Conservation (phyloP, 495 filamentous ascomycete genomes). For the Wilcoxina mikolae region DNA sequence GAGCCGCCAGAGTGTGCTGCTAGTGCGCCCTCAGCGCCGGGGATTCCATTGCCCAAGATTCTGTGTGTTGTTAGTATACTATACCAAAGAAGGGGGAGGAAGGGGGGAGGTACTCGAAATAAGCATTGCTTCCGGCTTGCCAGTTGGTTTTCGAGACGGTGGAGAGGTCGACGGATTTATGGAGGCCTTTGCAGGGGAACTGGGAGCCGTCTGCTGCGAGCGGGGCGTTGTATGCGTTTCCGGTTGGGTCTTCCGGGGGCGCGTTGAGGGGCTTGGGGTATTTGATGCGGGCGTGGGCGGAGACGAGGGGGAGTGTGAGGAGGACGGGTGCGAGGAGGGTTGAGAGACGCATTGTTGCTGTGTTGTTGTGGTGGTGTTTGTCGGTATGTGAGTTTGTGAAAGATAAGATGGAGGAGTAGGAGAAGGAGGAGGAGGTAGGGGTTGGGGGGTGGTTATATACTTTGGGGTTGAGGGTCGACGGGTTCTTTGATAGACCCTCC, state of each 20-base stretch:
- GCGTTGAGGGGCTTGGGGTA: constrained; percentile 15
- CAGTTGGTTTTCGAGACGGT: constrained; percentile 32
- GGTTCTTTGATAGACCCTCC: no score
- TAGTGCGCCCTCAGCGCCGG: constrained; percentile 22
- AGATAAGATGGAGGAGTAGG: no score
- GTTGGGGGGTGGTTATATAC: no score
- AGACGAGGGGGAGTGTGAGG: constrained; percentile 6
- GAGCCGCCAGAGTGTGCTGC: constrained; percentile 35
- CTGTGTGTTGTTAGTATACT: constrained; percentile 28
- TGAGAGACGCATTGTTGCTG: neutral
- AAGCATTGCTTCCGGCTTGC: constrained; percentile 35
- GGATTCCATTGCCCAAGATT: constrained; percentile 32
- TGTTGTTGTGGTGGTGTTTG: no score
- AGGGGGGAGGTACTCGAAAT: constrained; percentile 17
- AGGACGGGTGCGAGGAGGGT: constrained; percentile 10
- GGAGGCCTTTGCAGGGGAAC: constrained; percentile 37
- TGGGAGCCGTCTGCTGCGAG: constrained; percentile 19
- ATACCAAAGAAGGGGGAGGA: constrained; percentile 6
- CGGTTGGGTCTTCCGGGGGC: constrained; percentile 7
- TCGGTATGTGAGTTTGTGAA: no score
- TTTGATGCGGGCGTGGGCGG: constrained; percentile 19
- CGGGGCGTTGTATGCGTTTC: constrained; percentile 19
- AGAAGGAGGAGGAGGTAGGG: no score
- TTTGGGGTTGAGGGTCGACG: no score
- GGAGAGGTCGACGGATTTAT: constrained; percentile 23